Evolutionary conservation across 2,329 filamentous ascomycete species (phyloP), one percentile per base, ranked within the genome.

Genomic region (Phaeophleospora eucalypticola): DNA sequence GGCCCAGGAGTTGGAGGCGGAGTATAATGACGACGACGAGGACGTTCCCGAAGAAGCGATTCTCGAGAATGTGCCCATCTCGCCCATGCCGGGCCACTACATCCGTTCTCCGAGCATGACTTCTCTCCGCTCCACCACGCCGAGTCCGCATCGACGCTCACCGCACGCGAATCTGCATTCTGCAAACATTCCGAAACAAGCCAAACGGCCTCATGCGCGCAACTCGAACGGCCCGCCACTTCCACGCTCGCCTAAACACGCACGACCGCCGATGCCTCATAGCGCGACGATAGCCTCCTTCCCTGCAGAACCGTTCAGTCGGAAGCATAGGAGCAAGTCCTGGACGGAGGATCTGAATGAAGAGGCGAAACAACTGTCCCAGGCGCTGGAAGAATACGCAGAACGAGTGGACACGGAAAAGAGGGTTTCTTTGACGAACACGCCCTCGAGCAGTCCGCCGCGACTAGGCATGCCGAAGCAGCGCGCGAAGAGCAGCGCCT

Each of bases 31-130:
- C 44, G 83, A 81, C 44, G 86, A 89, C 60, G 81, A 87, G 52
- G 76, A 79, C 47, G 83, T 93, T 21, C 87, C 87, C 0, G 86
- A 90, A 19, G 86, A 87, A 44, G 78, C 87, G 18, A 77, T 89
- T 43, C 78, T 93, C 38, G 86, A 88, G 68, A 93, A 93, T 54
- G 83, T 93, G 2, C 87, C 87, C 4, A 81, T 93, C 37, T 90
- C 87, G 0, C 87, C 87, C 10, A 51, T 63, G 42, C 59, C 61
- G 7, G 61, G 60, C 32, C 59, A 60, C 16, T 67, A 69, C 18
- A 65, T 58, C n/a, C 53, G 46, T 33, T 58, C 55, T 17, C 53
- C 57, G 6, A 47, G 29, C n/a, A 43, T 36, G 15, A 39, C 43
- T n/a, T 35, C 45, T 10, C 20, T 57, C 41, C 58, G 52, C 18